Evolutionary conservation across 495 filamentous ascomycete species (phyloP), one percentile per base, ranked within the genome.

Genomic region (Penicillium soppii): DNA sequence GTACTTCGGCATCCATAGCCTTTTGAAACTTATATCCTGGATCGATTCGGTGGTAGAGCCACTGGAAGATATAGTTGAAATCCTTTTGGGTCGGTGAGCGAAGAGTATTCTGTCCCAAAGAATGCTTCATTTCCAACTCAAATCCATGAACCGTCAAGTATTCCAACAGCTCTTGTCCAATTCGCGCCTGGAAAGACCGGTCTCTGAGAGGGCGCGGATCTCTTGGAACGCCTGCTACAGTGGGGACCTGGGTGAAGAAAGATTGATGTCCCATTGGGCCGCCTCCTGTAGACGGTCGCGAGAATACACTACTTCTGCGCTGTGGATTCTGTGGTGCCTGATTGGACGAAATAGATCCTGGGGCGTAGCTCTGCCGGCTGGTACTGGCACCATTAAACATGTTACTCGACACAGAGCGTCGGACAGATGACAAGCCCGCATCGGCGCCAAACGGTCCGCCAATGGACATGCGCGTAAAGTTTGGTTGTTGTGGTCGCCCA

Each of bases 51-150:
- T 88, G 88, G 65, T 99, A 99, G 1, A 99, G 79, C 88, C 91
- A 99, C 68, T 97, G 91, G 67, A 99, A 99, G 70, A 97, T 91
- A 57, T 79, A 85, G 62, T 91, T 90, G 71, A 97, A 99, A 66
- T 99, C 94, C 63, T 97, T 99, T 59, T 96, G 91, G 4, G 92
- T 97, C n/a, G 94, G 95, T 30, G 87, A 91, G 42, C 86, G 90
- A 60, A 94, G 82, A 15, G 89, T 87, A 54, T 96, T 96, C 42
- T 90, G 85, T 3, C 87, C 85, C 23, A 99, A 75, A 23, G 85
- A 85, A 66, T 97, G 86, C 62, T 95, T 95, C 87, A 94, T 96
- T 54, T 95, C 91, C 80, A 97, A 84, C 73, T 99, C 94, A 59
- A 97, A 99, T 53, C 94, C 92, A 61, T 94, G 84, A 23, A 89